Conservation (phyloP, 2,329 filamentous ascomycete genomes). For the Penicillium sp. region DNA sequence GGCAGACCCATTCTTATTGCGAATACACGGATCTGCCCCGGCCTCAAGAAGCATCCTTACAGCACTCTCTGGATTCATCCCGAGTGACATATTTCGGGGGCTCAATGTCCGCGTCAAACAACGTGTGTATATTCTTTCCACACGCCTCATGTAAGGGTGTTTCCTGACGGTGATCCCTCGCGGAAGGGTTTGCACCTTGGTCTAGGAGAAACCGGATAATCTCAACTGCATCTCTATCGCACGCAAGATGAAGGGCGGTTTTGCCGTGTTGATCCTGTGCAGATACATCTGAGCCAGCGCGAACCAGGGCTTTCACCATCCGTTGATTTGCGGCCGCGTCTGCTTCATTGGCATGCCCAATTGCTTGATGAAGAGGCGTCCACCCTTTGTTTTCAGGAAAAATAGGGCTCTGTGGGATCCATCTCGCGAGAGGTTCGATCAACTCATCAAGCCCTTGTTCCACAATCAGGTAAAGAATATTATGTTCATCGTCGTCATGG, state of each 20-base stretch:
- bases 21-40: background rate
- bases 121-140: too few species aligned
- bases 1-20: background rate
- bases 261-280: background rate
- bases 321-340: background rate
- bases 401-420: background rate
- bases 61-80: background rate
- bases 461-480: background rate
- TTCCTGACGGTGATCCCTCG: background rate
- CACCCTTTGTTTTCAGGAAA: background rate
- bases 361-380: slow-evolving; percentile 5
- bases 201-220: background rate
- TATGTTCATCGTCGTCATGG: background rate
- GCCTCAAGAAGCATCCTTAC: background rate
- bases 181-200: background rate
- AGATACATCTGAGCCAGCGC: background rate
- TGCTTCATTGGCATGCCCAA: background rate
- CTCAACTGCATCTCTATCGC: background rate
- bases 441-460: background rate
- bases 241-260: background rate
- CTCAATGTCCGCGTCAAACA: too few species aligned
- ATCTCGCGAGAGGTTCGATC: background rate
- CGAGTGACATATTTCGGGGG: background rate
- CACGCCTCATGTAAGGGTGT: background rate
- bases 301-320: background rate